Conservation (phyloP, 2,329 filamentous ascomycete species). For the Epichloe sibirici region DNA sequence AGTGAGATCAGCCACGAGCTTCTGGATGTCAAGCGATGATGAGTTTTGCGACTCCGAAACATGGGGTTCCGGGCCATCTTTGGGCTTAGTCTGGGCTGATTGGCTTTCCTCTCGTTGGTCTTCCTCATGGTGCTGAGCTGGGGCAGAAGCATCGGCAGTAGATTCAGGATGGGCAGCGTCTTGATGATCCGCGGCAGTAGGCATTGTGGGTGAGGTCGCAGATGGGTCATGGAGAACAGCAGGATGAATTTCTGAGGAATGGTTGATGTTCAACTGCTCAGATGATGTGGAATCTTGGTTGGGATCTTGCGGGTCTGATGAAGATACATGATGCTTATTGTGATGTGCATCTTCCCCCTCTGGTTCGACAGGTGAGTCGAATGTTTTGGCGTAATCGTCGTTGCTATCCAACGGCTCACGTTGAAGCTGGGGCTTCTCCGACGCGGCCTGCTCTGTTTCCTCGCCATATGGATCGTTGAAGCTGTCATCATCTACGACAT, state of each 20-base stretch:
- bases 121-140: slow-evolving; percentile 14
- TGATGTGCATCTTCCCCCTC: slow-evolving; percentile 25
- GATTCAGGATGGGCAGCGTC: slow-evolving; percentile 3
- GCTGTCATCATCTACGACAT: slow-evolving; percentile 34
- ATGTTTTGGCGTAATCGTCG: slow-evolving; percentile 39
- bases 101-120: slow-evolving; percentile 8
- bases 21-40: slow-evolving; percentile 25
- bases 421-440: slow-evolving; percentile 13
- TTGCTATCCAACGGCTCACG: slow-evolving; percentile 22
- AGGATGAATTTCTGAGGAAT: slow-evolving; percentile 18
- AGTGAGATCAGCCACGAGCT: slow-evolving; percentile 29
- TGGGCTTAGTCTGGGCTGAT: slow-evolving; percentile 13
- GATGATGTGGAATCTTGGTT: slow-evolving; percentile 28
- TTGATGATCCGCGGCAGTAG: slow-evolving; percentile 13
- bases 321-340: slow-evolving; percentile 31
- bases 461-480: slow-evolving; percentile 36
- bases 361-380: slow-evolving; percentile 33
- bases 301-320: slow-evolving; percentile 27
- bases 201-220: slow-evolving; percentile 9
- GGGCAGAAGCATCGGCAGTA: slow-evolving; percentile 12
- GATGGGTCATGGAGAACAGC: slow-evolving; percentile 21
- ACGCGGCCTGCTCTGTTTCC: slow-evolving; percentile 17
- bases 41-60: slow-evolving; percentile 18
- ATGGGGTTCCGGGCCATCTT: slow-evolving; percentile 17
- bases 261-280: slow-evolving; percentile 23